These are phyloP conservation scores for Heterobasidion occidentale DNA, from an alignment of 1,284 basidiomycete genomes.

Conservation along the genomic window DNA sequence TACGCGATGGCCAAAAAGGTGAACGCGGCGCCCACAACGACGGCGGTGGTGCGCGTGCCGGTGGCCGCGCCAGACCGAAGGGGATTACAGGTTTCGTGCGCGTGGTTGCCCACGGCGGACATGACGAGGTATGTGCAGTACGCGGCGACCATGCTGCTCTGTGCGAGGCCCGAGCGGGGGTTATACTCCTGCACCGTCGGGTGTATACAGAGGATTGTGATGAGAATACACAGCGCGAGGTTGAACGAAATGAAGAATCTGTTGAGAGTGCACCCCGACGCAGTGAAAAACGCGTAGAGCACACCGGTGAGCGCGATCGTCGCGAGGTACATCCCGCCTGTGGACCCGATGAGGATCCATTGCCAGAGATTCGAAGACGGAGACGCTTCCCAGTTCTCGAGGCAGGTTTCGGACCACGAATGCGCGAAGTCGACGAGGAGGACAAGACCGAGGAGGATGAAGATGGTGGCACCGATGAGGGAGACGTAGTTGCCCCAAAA, in stretches of 20 bases:
- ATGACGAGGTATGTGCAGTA: constrained; percentile 97
- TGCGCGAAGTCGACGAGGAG: constrained; percentile 99
- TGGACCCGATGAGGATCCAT: constrained; percentile 93
- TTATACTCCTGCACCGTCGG: constrained; percentile 90
- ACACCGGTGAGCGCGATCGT: constrained; percentile 82
- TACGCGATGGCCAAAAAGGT: constrained; percentile 98
- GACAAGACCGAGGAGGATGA: constrained; percentile 95
- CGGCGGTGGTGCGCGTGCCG: constrained; percentile 79
- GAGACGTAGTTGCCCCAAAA: constrained; percentile 94
- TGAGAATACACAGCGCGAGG: constrained; percentile 71
- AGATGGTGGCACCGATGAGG: constrained; percentile 86
- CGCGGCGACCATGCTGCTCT: constrained; percentile 92
- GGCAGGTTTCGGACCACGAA: constrained; percentile 95
- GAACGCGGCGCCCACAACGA: constrained; percentile 89
- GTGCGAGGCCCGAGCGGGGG: constrained; percentile 90
- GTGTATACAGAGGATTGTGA: constrained; percentile 81
- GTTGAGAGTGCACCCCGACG: constrained; percentile 83
- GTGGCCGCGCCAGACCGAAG: constrained; percentile 49
- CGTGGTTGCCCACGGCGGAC: constrained; percentile 91
- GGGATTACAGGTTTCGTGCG: constrained; percentile 85
- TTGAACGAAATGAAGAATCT: constrained; percentile 96
- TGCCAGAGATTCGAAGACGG: constrained; percentile 85
- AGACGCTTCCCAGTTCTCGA: constrained; percentile 91
- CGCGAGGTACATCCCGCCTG: constrained; percentile 79
- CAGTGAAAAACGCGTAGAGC: constrained; percentile 90